phyloP scores from a whole-genome alignment of 2,329 filamentous ascomycete genomes.

The Apiospora arundinis region DNA sequence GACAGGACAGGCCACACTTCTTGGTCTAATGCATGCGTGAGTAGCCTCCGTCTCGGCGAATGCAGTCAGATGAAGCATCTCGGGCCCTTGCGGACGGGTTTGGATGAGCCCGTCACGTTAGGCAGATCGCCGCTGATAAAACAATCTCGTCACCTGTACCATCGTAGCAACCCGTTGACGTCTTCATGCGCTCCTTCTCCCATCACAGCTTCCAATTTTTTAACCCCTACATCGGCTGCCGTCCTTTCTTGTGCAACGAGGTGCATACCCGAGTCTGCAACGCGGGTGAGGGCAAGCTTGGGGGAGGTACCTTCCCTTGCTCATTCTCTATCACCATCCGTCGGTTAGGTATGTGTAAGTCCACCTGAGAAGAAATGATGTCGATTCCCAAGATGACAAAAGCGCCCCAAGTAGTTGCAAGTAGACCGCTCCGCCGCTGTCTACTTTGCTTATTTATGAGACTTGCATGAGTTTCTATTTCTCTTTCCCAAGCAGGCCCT shows the following conservation, averaged over 20 bases:
- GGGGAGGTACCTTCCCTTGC: not conserved
- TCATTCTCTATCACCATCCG: not conserved
- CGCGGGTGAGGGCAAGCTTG: not conserved
- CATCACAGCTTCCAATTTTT: not conserved
- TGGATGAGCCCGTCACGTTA: not conserved
- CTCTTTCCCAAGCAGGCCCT: not conserved
- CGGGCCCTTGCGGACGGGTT: slow-evolving; percentile 7
- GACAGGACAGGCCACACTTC: not conserved
- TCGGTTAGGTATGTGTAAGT: not conserved
- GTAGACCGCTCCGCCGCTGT: slow-evolving; percentile 17
- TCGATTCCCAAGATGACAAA: not conserved
- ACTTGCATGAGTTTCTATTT: slow-evolving; percentile 7
- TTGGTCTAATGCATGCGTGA: not conserved
- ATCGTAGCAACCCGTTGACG: not conserved
- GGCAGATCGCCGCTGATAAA: not conserved
- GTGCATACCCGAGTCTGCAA: slow-evolving; percentile 3
- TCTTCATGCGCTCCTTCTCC: not conserved
- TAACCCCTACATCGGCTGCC: not conserved
- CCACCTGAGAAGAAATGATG: not conserved
- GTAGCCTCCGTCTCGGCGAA: not conserved
- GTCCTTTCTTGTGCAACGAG: slow-evolving; percentile 5
- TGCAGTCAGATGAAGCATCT: not conserved
- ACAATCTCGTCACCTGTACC: not conserved
- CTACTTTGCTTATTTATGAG: slow-evolving; percentile 24
- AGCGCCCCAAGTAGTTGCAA: not conserved